phyloP scores from a whole-genome alignment of 768 basidiomycete genomes.

The Sarcomyxa edulis region DNA sequence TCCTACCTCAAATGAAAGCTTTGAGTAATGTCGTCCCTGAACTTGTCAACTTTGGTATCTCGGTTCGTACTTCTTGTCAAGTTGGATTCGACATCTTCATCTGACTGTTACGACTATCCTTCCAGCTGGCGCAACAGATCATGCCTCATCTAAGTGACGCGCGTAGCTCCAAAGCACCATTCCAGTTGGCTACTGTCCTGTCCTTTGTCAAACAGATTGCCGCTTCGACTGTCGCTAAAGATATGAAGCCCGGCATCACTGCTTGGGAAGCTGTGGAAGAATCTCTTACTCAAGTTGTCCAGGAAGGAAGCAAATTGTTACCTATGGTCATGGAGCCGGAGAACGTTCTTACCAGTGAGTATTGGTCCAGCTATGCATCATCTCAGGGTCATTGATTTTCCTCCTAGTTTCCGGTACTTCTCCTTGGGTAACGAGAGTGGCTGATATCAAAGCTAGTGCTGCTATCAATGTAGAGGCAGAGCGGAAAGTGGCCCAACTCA shows the following conservation, averaged over 20 bases:
- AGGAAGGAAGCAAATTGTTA: conserved; percentile 66
- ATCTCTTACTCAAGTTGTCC: conserved; percentile 62
- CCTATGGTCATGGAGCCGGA: conserved; percentile 71
- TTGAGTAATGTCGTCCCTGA: conserved; percentile 73
- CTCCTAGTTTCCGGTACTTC: conserved; percentile 61
- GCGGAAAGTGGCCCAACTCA: conserved; percentile 76
- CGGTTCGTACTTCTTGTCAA: conserved; percentile 39
- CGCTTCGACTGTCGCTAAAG: conserved; percentile 62
- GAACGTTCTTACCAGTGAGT: conserved; percentile 73
- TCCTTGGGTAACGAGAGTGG: conserved; percentile 83
- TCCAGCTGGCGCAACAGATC: conserved; percentile 82
- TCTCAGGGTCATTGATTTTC: neutral
- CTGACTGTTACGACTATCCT: conserved; percentile 1
- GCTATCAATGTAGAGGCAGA: conserved; percentile 92
- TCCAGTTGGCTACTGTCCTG: conserved; percentile 70
- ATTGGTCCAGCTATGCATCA: neutral
- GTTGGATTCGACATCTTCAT: neutral
- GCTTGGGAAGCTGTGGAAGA: conserved; percentile 77
- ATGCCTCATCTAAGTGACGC: conserved; percentile 84
- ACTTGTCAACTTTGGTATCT: conserved; percentile 87
- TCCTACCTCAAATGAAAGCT: conserved; percentile 68
- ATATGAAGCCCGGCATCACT: conserved; percentile 56
- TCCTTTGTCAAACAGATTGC: conserved; percentile 72
- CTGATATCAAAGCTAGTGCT: conserved; percentile 75
- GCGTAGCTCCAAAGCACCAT: conserved; percentile 68